Evolutionary conservation across 805 yeast genomes (phyloP), one percentile per base, ranked within the genome.

Genomic region (Saturnispora kantuleensis): DNA sequence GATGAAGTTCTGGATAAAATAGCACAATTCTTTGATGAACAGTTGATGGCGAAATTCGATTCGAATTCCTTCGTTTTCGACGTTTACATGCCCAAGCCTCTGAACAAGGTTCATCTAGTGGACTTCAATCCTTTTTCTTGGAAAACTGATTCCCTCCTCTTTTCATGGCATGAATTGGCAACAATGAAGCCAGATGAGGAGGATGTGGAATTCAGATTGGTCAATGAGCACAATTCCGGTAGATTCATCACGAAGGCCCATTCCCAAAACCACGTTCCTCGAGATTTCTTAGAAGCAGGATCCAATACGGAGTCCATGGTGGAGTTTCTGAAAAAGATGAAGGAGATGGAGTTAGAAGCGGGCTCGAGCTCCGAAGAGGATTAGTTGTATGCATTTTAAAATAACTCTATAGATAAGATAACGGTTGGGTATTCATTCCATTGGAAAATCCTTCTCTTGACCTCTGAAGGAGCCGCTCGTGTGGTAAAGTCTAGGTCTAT

Each of bases 251-350:
- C 78, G 0, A 85, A 83, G 51, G 95, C 86, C 41, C 90, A 86
- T 57, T 77, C 95, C 2, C 95, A 90, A 54, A 86, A 81, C 59
- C 89, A 85, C 56, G 96, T 93, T 2, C 99, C 99, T 0, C 70
- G 74, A 42, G 99, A 93, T 56, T 77, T 93, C 16, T 83, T 93
- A 4, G 93, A 87, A 58, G 96, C 96, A 2, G 71, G 84, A 31
- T 55, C 77, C 53, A 79, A 83, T 52, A 73, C 89, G 0, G 69
- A 71, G 16, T 74, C 82, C 0, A 81, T 87, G 73, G 79, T 76
- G 10, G 88, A 82, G 41, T 63, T 84, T 50, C 77, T 84, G 0
- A 69, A 69, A 47, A 69, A 77, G 46, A 82, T 87, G 30, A 45
- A 43, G 32, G 48, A 49, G 8, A 30, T 42, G 41, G 48, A 50